Percentiles rank a stretch among this genome's conserved stretches.
These are phyloP conservation scores for Cenchrus americanus DNA, from an alignment of 176 grass and related monocot genomes.

Conservation along the genomic window DNA sequence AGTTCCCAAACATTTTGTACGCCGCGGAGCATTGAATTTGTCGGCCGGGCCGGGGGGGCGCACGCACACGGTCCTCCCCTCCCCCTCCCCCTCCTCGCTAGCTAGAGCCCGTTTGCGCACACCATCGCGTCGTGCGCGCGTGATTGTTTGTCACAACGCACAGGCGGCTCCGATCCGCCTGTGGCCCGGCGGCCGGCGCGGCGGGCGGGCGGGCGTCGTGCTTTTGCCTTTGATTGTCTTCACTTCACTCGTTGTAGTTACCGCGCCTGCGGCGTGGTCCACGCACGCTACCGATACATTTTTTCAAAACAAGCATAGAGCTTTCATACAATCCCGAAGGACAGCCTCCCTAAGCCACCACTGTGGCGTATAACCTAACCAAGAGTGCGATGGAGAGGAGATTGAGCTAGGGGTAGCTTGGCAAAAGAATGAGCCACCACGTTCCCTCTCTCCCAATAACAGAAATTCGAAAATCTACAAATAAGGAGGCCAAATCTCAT, in stretches of 20 bases:
- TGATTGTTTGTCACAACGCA: constrained; percentile 42
- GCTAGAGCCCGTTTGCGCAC: background rate
- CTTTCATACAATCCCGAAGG: too few species aligned
- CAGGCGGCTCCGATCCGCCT: background rate
- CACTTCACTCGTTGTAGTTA: background rate
- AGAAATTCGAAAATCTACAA: too few species aligned
- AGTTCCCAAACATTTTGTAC: constrained; percentile 42
- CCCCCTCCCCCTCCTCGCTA: background rate
- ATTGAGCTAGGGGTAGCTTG: too few species aligned
- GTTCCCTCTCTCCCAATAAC: too few species aligned
- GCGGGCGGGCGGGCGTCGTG: background rate
- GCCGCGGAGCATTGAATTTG: constrained; percentile 41
- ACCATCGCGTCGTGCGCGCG: constrained; percentile 24
- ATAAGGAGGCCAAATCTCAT: too few species aligned
- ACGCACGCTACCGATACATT: background rate
- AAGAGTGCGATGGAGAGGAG: too few species aligned
- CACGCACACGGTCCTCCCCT: constrained; percentile 6
- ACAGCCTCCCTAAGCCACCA: too few species aligned
- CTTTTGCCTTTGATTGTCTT: constrained; percentile 13
- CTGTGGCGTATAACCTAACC: too few species aligned
- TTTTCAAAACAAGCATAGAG: too few species aligned
- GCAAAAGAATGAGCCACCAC: too few species aligned
- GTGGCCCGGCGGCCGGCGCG: too few species aligned
- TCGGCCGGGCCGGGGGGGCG: constrained; percentile 5
- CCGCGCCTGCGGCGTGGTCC: constrained; percentile 25